A percentile compares a stretch with the other conserved stretches of the same genome.
These are phyloP conservation scores for Coemansia aciculifera DNA, from an alignment of 192 early-diverging fungal genomes.

Conservation along the genomic window DNA sequence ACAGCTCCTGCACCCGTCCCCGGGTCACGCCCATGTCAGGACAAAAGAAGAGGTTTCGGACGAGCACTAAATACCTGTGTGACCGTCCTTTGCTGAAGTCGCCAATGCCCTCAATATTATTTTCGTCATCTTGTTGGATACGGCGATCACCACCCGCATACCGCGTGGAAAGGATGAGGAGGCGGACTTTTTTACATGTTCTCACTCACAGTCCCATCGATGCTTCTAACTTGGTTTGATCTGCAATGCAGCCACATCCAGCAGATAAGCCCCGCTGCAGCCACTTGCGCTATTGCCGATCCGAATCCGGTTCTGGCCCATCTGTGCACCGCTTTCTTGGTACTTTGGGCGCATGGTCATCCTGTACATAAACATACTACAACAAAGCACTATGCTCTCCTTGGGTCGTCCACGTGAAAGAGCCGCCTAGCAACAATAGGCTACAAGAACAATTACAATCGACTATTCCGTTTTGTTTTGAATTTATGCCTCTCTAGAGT, in stretches of 20 bases:
- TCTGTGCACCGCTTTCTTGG: not conserved
- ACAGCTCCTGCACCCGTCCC: not conserved
- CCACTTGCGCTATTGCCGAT: slow-evolving; percentile 1
- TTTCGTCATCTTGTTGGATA: not conserved
- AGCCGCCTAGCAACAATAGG: not conserved
- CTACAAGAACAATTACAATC: not conserved
- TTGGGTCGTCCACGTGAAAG: not conserved
- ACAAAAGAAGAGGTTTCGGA: not conserved
- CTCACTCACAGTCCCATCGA: not conserved
- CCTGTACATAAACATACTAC: not conserved
- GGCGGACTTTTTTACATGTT: not conserved
- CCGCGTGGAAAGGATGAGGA: not conserved
- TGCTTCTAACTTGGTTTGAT: not conserved
- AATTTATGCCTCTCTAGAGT: not conserved
- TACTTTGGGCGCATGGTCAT: not conserved
- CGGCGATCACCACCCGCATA: not conserved
- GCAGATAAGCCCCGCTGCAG: slow-evolving; percentile 1
- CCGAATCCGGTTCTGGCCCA: not conserved
- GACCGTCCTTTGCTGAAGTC: not conserved
- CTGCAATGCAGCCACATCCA: not conserved
- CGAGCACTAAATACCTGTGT: not conserved
- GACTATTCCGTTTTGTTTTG: slow-evolving; percentile 4
- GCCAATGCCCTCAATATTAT: not conserved
- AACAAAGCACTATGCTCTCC: not conserved
- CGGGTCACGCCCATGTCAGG: not conserved